Conservation (phyloP, 1,139 yeast genomes). For the Scheffersomyces parashehatae region DNA sequence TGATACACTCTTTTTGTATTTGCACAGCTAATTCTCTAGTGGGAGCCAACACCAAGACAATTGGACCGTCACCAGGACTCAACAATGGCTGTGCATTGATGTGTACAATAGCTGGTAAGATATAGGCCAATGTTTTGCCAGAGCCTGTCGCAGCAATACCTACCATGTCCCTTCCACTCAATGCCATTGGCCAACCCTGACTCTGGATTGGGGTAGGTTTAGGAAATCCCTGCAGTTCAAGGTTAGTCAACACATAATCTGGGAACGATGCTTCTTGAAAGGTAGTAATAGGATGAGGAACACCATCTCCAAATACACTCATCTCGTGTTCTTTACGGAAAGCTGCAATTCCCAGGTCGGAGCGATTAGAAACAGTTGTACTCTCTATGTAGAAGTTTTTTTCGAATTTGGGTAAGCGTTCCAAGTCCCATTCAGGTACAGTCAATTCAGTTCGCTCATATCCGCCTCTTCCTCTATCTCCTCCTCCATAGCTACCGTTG, state of each 20-base stretch:
- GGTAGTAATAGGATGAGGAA: constrained; percentile 90
- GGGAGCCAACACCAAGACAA: constrained; percentile 94
- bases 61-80: constrained; percentile 94
- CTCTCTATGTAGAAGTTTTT: constrained; percentile 92
- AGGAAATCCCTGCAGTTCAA: constrained; percentile 89
- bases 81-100: constrained; percentile 96
- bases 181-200: constrained; percentile 99
- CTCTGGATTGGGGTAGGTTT: constrained; percentile 96
- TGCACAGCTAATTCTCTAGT: constrained; percentile 99
- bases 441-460: constrained; percentile 56
- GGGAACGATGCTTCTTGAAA: constrained; percentile 99
- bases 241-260: constrained; percentile 84
- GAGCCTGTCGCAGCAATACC: constrained; percentile 99
- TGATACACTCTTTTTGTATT: constrained; percentile 93
- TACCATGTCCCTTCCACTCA: constrained; percentile 97
- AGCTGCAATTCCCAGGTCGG: constrained; percentile 65
- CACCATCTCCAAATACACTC: constrained; percentile 79
- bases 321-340: constrained; percentile 86
- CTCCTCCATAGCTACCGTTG: constrained; percentile 22
- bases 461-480: constrained; percentile 17
- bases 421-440: constrained; percentile 79
- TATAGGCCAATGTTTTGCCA: constrained; percentile 95
- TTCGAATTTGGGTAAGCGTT: constrained; percentile 82
- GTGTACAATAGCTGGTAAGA: constrained; percentile 95
- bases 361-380: constrained; percentile 71